phyloP scores from a whole-genome alignment of 192 early-diverging fungal species.

The Gigaspora rosea region DNA sequence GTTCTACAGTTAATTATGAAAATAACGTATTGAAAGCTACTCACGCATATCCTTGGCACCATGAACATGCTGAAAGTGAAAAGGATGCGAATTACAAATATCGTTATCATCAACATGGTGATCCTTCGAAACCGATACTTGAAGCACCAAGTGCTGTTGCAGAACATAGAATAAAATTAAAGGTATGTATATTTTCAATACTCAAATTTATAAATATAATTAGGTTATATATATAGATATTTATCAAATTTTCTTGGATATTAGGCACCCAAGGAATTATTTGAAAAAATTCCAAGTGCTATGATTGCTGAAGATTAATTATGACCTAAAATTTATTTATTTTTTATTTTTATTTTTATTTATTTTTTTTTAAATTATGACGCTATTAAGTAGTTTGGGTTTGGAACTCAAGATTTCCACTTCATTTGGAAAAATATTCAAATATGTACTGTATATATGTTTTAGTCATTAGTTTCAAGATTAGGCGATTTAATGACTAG shows the following conservation, averaged over 20 bases:
- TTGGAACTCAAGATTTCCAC: too few relatives aligned
- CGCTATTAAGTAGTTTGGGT: too few relatives aligned
- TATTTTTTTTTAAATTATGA: too few relatives aligned
- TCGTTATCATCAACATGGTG: conserved; percentile 22
- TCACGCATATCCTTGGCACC: conserved; percentile 30
- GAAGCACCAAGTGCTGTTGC: conserved; percentile 28
- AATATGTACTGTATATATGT: too few relatives aligned
- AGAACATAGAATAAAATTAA: conserved; percentile 28
- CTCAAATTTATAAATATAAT: too few relatives aligned
- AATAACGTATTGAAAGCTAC: conserved; percentile 19
- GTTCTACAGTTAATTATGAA: conserved; percentile 1
- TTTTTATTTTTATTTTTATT: too few relatives aligned
- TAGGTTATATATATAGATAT: too few relatives aligned
- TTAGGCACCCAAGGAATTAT: conserved; percentile 1
- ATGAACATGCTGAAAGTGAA: not conserved
- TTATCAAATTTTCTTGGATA: too few relatives aligned
- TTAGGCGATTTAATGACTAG: too few relatives aligned
- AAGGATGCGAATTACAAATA: conserved; percentile 31
- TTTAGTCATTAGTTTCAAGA: too few relatives aligned
- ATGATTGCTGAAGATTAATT: not conserved
- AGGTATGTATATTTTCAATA: not conserved
- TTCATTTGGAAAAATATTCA: too few relatives aligned
- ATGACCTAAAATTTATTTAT: too few relatives aligned
- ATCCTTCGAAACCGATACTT: not conserved
- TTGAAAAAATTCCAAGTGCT: not conserved